These are phyloP conservation scores for Penicillium parvum DNA, from an alignment of 495 filamentous ascomycete genomes.

Conservation along the genomic window DNA sequence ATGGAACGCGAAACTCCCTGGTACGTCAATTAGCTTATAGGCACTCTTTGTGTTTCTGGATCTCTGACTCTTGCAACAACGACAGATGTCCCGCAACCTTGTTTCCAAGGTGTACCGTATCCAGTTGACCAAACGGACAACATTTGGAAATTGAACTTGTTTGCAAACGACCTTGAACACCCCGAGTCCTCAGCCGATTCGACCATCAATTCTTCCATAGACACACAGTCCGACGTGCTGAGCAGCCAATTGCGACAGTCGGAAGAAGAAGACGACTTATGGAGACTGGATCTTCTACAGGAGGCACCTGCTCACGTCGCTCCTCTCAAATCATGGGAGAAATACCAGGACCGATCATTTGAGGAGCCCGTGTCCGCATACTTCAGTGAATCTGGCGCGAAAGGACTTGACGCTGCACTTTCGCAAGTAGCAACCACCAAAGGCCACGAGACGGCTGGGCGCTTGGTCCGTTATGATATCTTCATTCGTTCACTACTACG, in stretches of 20 bases:
- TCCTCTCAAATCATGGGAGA: slow-evolving; percentile 69
- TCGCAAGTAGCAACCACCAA: slow-evolving; percentile 20
- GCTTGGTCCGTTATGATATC: slow-evolving; percentile 34
- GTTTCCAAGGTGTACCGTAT: slow-evolving; percentile 22
- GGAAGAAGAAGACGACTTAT: slow-evolving; percentile 47
- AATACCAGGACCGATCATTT: slow-evolving; percentile 45
- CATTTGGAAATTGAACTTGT: slow-evolving; percentile 34
- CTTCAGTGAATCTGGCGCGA: slow-evolving; percentile 71
- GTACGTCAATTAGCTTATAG: no score
- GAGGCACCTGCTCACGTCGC: slow-evolving; percentile 13
- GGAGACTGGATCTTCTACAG: slow-evolving; percentile 38
- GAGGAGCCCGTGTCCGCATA: slow-evolving; percentile 54
- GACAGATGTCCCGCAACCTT: slow-evolving; percentile 26
- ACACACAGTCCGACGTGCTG: slow-evolving; percentile 16
- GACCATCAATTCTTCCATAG: slow-evolving; percentile 29
- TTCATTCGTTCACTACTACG: slow-evolving; percentile 62
- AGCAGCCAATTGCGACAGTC: slow-evolving; percentile 8
- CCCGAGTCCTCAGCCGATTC: slow-evolving; percentile 19
- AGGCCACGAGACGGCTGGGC: slow-evolving; percentile 7
- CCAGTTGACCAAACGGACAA: slow-evolving; percentile 21
- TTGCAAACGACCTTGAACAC: slow-evolving; percentile 19
- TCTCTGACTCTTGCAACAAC: no score
- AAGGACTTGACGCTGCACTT: slow-evolving; percentile 66
- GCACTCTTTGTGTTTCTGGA: no score
- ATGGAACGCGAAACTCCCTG: slow-evolving; percentile 33